Conservation (phyloP, 2,329 filamentous ascomycete genomes). For the Dactylellina sp. region DNA sequence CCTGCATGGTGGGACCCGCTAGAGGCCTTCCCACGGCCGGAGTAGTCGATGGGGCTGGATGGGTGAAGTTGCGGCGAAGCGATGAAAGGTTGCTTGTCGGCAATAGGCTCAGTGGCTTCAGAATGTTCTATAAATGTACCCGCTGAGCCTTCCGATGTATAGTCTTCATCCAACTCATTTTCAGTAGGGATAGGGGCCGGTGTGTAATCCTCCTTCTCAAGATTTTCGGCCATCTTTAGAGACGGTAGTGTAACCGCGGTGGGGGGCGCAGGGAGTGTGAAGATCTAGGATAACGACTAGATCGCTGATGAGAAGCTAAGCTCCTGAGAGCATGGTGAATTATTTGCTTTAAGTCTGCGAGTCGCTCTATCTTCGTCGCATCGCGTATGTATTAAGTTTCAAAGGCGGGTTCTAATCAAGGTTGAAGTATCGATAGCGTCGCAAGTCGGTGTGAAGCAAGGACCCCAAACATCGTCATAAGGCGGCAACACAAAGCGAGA, state of each 20-base stretch:
- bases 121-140: conserved; percentile 47
- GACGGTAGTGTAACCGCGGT: neutral
- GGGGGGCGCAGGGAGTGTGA: conserved; percentile 9
- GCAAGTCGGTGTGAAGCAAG: conserved; percentile 3
- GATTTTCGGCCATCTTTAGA: conserved; percentile 31
- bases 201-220: conserved; percentile 27
- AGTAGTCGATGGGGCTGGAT: conserved; percentile 30
- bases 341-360: neutral
- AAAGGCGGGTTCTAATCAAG: neutral
- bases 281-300: conserved; percentile 7
- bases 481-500: conserved; percentile 27
- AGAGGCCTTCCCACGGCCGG: neutral
- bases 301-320: neutral
- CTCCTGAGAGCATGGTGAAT: conserved; percentile 19
- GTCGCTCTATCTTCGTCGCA: neutral
- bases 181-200: conserved; percentile 1
- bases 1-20: neutral
- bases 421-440: conserved; percentile 7
- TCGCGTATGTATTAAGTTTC: neutral
- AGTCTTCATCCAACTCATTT: conserved; percentile 16
- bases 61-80: conserved; percentile 47
- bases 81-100: conserved; percentile 37
- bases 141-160: conserved; percentile 41
- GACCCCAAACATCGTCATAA: conserved; percentile 23
- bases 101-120: conserved; percentile 14